A percentile compares a stretch with the other conserved stretches of the same genome.
Conservation (phyloP, 139 green algal species). For the Nannochloris sp. region DNA sequence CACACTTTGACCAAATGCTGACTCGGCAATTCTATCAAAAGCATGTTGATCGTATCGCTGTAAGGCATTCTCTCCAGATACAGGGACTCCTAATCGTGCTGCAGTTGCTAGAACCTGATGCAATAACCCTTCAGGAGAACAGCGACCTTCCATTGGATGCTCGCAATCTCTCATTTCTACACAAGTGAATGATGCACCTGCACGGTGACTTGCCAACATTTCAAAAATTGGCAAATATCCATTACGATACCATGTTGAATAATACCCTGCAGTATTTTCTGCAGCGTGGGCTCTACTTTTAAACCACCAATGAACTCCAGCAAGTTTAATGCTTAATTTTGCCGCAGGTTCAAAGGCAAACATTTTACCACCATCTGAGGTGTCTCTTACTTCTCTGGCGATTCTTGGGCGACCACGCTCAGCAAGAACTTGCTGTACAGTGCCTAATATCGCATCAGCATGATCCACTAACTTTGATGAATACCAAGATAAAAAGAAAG, state of each 20-base stretch:
- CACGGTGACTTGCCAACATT: slow-evolving; percentile 55
- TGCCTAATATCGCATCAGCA: slow-evolving; percentile 72
- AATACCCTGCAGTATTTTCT: slow-evolving; percentile 97
- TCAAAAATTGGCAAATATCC: slow-evolving; percentile 71
- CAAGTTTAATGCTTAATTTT: slow-evolving; percentile 83
- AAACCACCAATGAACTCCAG: slow-evolving; percentile 99
- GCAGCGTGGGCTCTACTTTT: slow-evolving; percentile 86
- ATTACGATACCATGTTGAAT: slow-evolving; percentile 88
- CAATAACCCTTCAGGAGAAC: slow-evolving; percentile 82
- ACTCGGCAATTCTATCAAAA: slow-evolving; percentile 86
- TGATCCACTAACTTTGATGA: slow-evolving; percentile 73
- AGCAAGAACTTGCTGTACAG: slow-evolving; percentile 48
- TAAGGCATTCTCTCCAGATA: slow-evolving; percentile 94
- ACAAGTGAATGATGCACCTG: slow-evolving; percentile 90
- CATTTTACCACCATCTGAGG: slow-evolving; percentile 20
- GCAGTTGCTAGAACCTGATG: slow-evolving; percentile 70
- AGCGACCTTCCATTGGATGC: slow-evolving; percentile 83
- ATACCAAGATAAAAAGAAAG: slow-evolving; percentile 96
- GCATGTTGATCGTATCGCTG: slow-evolving; percentile 91
- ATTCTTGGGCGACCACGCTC: slow-evolving; percentile 47
- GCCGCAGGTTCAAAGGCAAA: slow-evolving; percentile 32
- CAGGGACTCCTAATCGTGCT: slow-evolving; percentile 55
- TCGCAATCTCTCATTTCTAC: slow-evolving; percentile 99
- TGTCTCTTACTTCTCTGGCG: slow-evolving; percentile 38
- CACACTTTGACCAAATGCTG: slow-evolving; percentile 73